Evolutionary conservation across 768 basidiomycete genomes (phyloP), one percentile per base, ranked within the genome.

Genomic region (Tylopilus vinaceipallidus): DNA sequence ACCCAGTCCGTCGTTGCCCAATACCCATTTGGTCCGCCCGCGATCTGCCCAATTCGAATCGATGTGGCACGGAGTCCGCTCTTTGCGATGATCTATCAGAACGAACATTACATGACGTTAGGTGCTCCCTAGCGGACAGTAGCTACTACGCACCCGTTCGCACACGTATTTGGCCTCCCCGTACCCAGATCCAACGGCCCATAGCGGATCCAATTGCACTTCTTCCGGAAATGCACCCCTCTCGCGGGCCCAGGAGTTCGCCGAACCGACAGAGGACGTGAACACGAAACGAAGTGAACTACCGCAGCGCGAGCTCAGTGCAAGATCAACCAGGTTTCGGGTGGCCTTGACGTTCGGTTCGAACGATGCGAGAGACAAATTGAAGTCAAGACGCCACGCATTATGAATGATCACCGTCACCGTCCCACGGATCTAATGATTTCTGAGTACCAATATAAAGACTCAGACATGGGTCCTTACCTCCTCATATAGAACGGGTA

Each of bases 121-220:
- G 11, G n/a, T 24, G 29, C 29, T 20, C 20, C 4, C 23, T 20
- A 34, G 11, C 11, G 70, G 3, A 49, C 7, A 55, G 42, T n/a
- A n/a, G n/a, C n/a, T 5, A 62, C 12, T 49, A 46, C 71, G 1
- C 42, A 71, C 66, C 44, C 67, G 53, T 56, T 74, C 72, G 4
- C 66, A 44, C 1, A 74, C 64, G 46, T 72, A 74, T 58, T 74
- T 74, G 16, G 58, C 49, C 22, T 71, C 71, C 1, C 69, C 69
- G 38, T 73, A 73, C 2, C 73, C 73, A 14, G 52, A 26, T n/a
- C 69, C 71, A 23, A 68, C 61, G n/a, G 63, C 60, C 43, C 47
- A 44, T 9, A 48, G 60, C 0, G 63, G 55, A 44, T 66, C 67
- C 1, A 52, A 39, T 34, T 71, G 53, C 8, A 70, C 42, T 30